phyloP scores from a whole-genome alignment of 129 eudicot genomes.

The Pittosporum tobira region DNA sequence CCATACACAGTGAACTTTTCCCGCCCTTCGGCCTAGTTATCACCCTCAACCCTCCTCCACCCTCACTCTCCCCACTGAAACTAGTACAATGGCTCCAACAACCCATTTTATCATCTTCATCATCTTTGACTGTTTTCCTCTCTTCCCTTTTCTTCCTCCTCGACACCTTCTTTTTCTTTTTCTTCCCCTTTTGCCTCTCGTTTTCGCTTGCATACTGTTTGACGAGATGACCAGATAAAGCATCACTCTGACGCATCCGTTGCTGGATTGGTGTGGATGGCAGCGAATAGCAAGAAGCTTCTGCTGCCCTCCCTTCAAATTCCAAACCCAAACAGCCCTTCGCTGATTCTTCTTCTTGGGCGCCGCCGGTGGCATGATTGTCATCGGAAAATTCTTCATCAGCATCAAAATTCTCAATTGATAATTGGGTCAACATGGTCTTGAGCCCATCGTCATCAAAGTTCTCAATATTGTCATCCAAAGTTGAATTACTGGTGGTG shows the following conservation, averaged over 20 bases:
- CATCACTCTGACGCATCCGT: not conserved
- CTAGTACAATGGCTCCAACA: not conserved
- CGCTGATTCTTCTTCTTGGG: not conserved
- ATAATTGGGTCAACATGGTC: conserved; percentile 8
- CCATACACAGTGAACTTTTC: conserved; percentile 14
- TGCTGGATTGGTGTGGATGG: conserved; percentile 8
- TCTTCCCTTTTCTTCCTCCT: conserved; percentile 7
- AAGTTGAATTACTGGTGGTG: conserved; percentile 3
- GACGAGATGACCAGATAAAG: not conserved
- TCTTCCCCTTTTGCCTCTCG: not conserved
- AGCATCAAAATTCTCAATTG: conserved; percentile 12
- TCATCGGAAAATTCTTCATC: conserved; percentile 7
- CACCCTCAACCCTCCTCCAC: conserved; percentile 9
- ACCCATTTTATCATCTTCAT: conserved; percentile 1
- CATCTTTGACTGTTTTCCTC: not conserved
- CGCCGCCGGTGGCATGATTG: not conserved
- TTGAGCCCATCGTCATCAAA: not conserved
- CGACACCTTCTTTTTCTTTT: not conserved
- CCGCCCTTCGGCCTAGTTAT: conserved; percentile 20
- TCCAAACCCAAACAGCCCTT: not conserved
- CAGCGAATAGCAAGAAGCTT: conserved; percentile 5
- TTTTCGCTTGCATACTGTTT: conserved; percentile 12
- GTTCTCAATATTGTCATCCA: conserved; percentile 1
- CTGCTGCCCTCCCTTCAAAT: not conserved
- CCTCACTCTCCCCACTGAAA: conserved; percentile 9